Percentiles rank a stretch among this genome's conserved stretches.
Evolutionary conservation across 495 filamentous ascomycete genomes (phyloP).

Genomic region (Venustampulla echinocandica): DNA sequence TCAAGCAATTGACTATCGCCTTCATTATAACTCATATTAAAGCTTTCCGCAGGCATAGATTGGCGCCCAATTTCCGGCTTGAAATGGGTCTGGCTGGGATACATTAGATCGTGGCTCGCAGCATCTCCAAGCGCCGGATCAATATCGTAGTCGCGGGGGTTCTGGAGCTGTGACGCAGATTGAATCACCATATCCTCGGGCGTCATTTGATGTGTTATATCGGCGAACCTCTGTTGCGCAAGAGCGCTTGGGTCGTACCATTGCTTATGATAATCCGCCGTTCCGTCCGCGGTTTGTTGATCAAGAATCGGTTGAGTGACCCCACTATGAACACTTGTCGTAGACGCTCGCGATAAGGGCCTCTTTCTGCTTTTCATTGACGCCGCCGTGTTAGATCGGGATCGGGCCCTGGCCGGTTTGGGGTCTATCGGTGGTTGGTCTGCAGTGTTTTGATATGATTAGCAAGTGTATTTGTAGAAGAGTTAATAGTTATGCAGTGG

Average conservation of each 20-base stretch:
- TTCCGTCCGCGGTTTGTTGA: constrained; percentile 37
- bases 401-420: constrained; percentile 26
- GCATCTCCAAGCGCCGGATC: constrained; percentile 30
- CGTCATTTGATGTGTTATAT: constrained; percentile 36
- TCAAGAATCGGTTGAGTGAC: constrained; percentile 59
- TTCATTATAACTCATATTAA: constrained; percentile 51
- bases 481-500: not conserved
- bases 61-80: constrained; percentile 28
- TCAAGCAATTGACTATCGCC: constrained; percentile 59
- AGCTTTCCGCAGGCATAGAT: constrained; percentile 41
- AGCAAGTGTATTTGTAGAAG: constrained; percentile 6
- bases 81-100: constrained; percentile 13
- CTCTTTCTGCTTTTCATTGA: constrained; percentile 53
- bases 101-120: constrained; percentile 26
- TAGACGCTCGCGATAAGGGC: constrained; percentile 72
- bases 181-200: constrained; percentile 58
- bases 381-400: constrained; percentile 50
- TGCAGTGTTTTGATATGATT: constrained; percentile 7
- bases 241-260: constrained; percentile 37
- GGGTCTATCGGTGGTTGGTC: constrained; percentile 15
- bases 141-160: constrained; percentile 33
- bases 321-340: constrained; percentile 68
- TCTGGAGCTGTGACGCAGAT: constrained; percentile 47
- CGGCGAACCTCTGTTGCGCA: constrained; percentile 25
- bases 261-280: constrained; percentile 24